Conservation (phyloP, 768 basidiomycete genomes). For the Guyanaporus albipodus region DNA sequence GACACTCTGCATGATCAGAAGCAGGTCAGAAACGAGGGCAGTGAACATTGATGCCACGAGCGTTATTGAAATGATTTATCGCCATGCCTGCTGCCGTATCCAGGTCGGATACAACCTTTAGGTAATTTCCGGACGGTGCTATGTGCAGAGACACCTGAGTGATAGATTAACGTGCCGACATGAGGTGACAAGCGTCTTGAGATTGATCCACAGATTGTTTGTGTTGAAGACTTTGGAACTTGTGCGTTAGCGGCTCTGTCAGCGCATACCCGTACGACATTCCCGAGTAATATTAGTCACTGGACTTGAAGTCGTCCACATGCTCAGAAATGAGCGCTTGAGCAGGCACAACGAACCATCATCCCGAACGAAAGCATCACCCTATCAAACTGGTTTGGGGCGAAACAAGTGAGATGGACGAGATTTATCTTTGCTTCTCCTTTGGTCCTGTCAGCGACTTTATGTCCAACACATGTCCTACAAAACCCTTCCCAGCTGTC, state of each 20-base stretch:
- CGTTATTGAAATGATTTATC: slow-evolving; percentile 89
- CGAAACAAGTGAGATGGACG: neutral
- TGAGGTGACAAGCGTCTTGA: slow-evolving; percentile 51
- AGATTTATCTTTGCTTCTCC: slow-evolving; percentile 55
- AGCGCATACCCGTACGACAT: neutral
- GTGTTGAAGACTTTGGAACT: slow-evolving; percentile 96
- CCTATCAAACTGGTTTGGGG: slow-evolving; percentile 34
- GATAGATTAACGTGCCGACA: slow-evolving; percentile 42
- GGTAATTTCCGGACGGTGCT: slow-evolving; percentile 5
- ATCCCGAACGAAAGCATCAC: slow-evolving; percentile 88
- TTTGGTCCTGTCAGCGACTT: slow-evolving; percentile 97
- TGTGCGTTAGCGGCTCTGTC: slow-evolving; percentile 48
- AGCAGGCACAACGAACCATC: slow-evolving; percentile 35
- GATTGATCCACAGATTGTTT: slow-evolving; percentile 78
- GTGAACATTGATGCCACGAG: slow-evolving; percentile 93
- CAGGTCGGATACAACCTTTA: slow-evolving; percentile 39
- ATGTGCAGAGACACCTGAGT: slow-evolving; percentile 51
- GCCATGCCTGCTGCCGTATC: slow-evolving; percentile 94
- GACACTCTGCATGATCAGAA: slow-evolving; percentile 87
- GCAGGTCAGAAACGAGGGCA: slow-evolving; percentile 86
- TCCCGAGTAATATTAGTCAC: slow-evolving; percentile 30
- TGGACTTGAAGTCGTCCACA: slow-evolving; percentile 19
- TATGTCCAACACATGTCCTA: slow-evolving; percentile 85
- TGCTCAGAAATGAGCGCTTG: slow-evolving; percentile 10
- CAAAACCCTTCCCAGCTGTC: slow-evolving; percentile 87